Evolutionary conservation across 768 basidiomycete species (phyloP), one percentile per base, ranked within the genome.

Genomic region (Astraeus odoratus): DNA sequence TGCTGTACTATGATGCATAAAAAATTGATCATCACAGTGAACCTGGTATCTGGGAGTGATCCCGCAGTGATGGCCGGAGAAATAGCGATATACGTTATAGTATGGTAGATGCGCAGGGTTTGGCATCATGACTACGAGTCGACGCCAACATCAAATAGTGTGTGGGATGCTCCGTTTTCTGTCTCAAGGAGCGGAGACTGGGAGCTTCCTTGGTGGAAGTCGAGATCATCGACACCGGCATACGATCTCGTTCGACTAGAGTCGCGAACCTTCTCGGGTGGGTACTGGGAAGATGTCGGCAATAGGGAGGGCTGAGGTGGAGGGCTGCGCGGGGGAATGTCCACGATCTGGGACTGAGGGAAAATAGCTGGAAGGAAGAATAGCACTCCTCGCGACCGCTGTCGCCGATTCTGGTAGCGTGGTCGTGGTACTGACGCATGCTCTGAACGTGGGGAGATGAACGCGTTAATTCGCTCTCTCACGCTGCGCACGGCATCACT

Each of bases 301-400:
- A 38, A 16, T 31, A 31, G 24, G 19, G 22, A 46, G 37, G 60
- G 51, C 35, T 52, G 64, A 1, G 64, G 61, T 6, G 62, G 62
- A 1, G 66, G 64, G 18, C 60, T 65, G 16, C 61, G 61, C 43
- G 54, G 55, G 43, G 52, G 39, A 22, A 62, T 43, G 46, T 69
- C 66, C 23, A 59, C 46, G 39, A 50, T 54, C 35, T 61, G 63
- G 12, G 66, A 60, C 8, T 77, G 70, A 3, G 83, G 73, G 59
- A 89, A 84, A 54, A 87, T 81, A 26, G 86, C 84, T 18, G 88
- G 88, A 40, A 91, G 73, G 72, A 89, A 88, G 66, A 86, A 89
- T 39, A 89, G 64, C 31, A 86, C 77, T 26, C 83, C 80, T 31
- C 80, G 74, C 39, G 74, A 74, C 46, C 70, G 68, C 46, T 76